Percentiles rank a stretch among this genome's conserved stretches.
These are phyloP conservation scores for Taxawa tesnikishii DNA, from an alignment of 2,329 filamentous ascomycete genomes.

Conservation along the genomic window DNA sequence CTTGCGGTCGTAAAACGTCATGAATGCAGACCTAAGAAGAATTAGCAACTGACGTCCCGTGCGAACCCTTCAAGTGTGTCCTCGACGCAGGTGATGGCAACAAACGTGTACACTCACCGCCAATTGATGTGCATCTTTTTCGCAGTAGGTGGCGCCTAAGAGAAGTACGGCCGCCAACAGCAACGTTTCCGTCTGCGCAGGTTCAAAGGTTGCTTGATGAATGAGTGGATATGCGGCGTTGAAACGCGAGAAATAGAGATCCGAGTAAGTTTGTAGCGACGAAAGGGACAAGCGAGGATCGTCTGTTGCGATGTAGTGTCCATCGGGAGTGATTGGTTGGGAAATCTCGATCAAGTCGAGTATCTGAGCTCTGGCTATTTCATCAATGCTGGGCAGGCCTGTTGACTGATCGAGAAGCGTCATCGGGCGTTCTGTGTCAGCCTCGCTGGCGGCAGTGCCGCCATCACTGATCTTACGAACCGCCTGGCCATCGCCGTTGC, in stretches of 20 bases:
- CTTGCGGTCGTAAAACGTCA: slow-evolving; percentile 45
- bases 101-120: slow-evolving; percentile 33
- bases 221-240: slow-evolving; percentile 49
- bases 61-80: too few relatives aligned
- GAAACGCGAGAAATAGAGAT: slow-evolving; percentile 49
- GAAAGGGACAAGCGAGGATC: slow-evolving; percentile 39
- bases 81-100: too few relatives aligned
- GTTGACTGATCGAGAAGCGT: slow-evolving; percentile 20
- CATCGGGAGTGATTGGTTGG: slow-evolving; percentile 36
- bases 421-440: slow-evolving; percentile 22
- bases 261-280: slow-evolving; percentile 43
- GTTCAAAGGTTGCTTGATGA: slow-evolving; percentile 45
- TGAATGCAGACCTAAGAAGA: slow-evolving; percentile 40
- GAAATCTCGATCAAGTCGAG: slow-evolving; percentile 40
- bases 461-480: neutral
- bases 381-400: slow-evolving; percentile 25
- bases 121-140: slow-evolving; percentile 46
- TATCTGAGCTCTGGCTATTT: slow-evolving; percentile 28
- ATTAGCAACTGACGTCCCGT: too few relatives aligned
- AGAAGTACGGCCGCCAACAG: slow-evolving; percentile 43
- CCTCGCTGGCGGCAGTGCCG: neutral
- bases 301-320: slow-evolving; percentile 32
- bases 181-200: slow-evolving; percentile 36
- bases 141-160: slow-evolving; percentile 50
- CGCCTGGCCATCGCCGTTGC: neutral